Evolutionary conservation across 2,329 filamentous ascomycete genomes (phyloP), one percentile per base, ranked within the genome.

Genomic region (Triangularia verruculosa): DNA sequence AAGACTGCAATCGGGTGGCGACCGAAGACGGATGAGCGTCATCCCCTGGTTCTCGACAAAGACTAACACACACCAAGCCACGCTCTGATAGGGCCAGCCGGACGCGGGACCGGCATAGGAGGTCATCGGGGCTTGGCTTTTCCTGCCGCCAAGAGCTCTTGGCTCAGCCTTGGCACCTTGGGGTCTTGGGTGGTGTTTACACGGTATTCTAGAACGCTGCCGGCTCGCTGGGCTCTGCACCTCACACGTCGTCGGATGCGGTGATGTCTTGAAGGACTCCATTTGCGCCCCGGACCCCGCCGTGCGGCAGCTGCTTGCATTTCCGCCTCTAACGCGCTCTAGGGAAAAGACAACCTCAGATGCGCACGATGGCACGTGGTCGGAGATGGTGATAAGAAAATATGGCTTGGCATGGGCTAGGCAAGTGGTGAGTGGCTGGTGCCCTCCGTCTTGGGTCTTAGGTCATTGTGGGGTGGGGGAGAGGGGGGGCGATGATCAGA

Each of bases 121-220:
- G 62, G 67, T 67, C 66, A 66, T 55, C 54, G 51, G 51, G 43
- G 55, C 68, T 71, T 71, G 69, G 68, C 69, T 17, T 52, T 43
- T 57, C 57, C 57, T 4, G 22, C 27, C 59, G 57, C 25, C 55
- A 27, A 17, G n/a, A 25, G 43, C 34, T 9, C 66, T 67, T 67
- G 64, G 66, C 66, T 34, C 32, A 28, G 25, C 57, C 20, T 61
- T 60, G 57, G 57, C 51, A 54, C 51, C 12, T n/a, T 15, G 25
- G 11, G 24, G 3, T 27, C 22, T 54, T 20, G 17, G n/a, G 5
- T 54, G 51, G 12, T 54, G 51, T 52, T 25, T 52, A 9, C 34
- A 39, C 34, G 34, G n/a, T 17, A 47, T 47, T 47, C 39, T 47
- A 47, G 39, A 47, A 47, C 39, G 15, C 13, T 15, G 13, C 34